phyloP scores from a whole-genome alignment of 2,329 filamentous ascomycete genomes.

The Lecanicillium sp. region DNA sequence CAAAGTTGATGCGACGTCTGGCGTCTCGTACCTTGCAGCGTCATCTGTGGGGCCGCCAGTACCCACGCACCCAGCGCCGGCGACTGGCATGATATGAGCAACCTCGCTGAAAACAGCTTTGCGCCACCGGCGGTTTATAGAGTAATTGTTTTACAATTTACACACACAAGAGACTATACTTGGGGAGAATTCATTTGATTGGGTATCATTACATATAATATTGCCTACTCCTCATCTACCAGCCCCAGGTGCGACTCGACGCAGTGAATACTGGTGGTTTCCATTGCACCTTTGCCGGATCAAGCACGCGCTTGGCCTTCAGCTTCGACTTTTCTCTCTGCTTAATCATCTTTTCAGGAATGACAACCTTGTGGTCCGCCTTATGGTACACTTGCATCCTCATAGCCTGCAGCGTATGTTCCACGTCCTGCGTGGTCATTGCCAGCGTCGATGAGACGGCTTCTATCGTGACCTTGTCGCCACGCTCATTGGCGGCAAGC shows the following conservation, averaged over 20 bases:
- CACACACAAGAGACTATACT: no score
- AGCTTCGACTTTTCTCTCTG: constrained; percentile 71
- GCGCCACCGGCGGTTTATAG: no score
- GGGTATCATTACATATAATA: constrained; percentile 6
- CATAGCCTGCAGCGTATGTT: constrained; percentile 87
- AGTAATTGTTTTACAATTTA: no score
- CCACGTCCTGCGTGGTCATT: constrained; percentile 96
- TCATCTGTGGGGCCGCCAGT: no score
- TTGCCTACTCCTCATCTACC: constrained; percentile 41
- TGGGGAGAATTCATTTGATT: not conserved
- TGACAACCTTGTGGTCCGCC: constrained; percentile 91
- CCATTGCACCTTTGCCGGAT: constrained; percentile 77
- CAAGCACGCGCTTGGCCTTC: constrained; percentile 70
- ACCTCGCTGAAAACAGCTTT: no score
- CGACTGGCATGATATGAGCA: no score
- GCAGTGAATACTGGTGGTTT: constrained; percentile 94
- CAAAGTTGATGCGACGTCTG: not conserved
- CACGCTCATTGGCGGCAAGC: constrained; percentile 59
- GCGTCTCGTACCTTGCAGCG: not conserved
- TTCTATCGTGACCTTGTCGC: constrained; percentile 75
- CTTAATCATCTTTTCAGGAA: constrained; percentile 75
- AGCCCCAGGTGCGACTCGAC: constrained; percentile 87
- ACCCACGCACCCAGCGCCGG: no score
- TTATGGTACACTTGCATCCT: constrained; percentile 96
- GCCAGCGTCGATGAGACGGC: constrained; percentile 69